Conservation (phyloP, 306 rosid species). For the Lablab purpureus region DNA sequence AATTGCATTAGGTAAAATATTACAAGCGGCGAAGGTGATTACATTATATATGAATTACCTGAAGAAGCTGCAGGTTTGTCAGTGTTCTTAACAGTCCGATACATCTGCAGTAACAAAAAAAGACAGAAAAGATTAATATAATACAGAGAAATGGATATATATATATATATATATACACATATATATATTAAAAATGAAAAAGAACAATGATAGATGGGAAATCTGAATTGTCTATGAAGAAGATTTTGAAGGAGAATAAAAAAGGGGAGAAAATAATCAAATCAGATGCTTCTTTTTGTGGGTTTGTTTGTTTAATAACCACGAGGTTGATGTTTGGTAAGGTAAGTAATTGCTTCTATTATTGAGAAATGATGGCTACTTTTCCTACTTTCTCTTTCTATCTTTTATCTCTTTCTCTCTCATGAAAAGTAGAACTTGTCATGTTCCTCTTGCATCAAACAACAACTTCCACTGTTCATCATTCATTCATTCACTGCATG, state of each 20-base stretch:
- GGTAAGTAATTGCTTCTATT: slow-evolving; percentile 83
- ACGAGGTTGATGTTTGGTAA: slow-evolving; percentile 87
- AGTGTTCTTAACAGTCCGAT: slow-evolving; percentile 91
- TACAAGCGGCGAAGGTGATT: slow-evolving; percentile 11
- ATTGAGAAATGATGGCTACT: slow-evolving; percentile 97
- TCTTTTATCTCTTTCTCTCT: slow-evolving; percentile 46
- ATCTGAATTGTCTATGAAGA: slow-evolving; percentile 35
- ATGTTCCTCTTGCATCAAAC: slow-evolving; percentile 60
- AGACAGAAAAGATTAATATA: slow-evolving; percentile 31
- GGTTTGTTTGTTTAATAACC: slow-evolving; percentile 63
- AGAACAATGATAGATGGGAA: background rate
- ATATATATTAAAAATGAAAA: background rate
- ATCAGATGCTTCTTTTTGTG: slow-evolving; percentile 51
- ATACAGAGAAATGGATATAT: background rate
- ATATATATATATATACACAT: too few species aligned
- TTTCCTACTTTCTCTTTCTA: slow-evolving; percentile 48
- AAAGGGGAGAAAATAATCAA: background rate
- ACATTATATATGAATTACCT: slow-evolving; percentile 57
- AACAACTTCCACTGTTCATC: slow-evolving; percentile 61
- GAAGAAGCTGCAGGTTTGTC: slow-evolving; percentile 89
- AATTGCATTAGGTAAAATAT: slow-evolving; percentile 41
- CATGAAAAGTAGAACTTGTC: slow-evolving; percentile 83
- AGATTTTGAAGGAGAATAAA: slow-evolving; percentile 16
- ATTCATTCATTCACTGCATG: slow-evolving; percentile 62
- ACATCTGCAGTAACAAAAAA: slow-evolving; percentile 72